A percentile compares a stretch with the other conserved stretches of the same genome.
Conservation (phyloP, 139 green algal species). For the Chlamydomonas schloesseri region DNA sequence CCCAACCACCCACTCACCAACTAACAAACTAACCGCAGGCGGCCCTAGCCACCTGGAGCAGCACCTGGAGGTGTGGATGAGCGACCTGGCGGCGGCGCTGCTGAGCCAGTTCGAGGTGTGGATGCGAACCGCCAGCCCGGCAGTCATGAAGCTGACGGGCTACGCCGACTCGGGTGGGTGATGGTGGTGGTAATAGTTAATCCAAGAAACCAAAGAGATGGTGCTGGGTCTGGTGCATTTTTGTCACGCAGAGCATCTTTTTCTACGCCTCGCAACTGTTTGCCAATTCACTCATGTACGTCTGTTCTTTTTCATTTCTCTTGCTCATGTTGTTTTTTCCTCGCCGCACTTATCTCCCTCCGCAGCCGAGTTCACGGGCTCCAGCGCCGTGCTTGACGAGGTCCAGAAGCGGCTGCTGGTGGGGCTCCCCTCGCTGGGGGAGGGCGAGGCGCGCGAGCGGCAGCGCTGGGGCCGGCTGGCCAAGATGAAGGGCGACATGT, state of each 20-base stretch:
- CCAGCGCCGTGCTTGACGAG: conserved; percentile 59
- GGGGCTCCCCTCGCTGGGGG: background rate
- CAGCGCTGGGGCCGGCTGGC: conserved; percentile 81
- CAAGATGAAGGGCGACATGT: conserved; percentile 88
- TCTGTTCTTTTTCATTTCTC: too few relatives aligned
- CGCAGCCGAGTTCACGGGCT: conserved; percentile 60
- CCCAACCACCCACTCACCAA: too few relatives aligned
- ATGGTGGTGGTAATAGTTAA: too few relatives aligned
- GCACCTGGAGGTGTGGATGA: conserved; percentile 88
- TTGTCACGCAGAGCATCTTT: too few relatives aligned
- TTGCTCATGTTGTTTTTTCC: background rate
- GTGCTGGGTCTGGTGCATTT: conserved; percentile 14
- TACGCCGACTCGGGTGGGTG: conserved; percentile 63
- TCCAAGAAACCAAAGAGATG: too few relatives aligned
- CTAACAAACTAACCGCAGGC: conserved; percentile 3
- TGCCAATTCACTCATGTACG: too few relatives aligned
- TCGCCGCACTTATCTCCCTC: background rate
- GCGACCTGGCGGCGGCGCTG: conserved; percentile 84
- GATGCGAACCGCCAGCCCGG: conserved; percentile 77
- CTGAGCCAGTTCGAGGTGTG: conserved; percentile 84
- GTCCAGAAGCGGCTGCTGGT: conserved; percentile 46
- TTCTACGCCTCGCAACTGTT: too few relatives aligned
- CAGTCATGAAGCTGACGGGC: conserved; percentile 73
- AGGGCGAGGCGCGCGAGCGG: conserved; percentile 65
- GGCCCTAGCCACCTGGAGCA: conserved; percentile 57